These are phyloP conservation scores for Botryococcus braunii DNA, from an alignment of 163 green algal species.

Conservation along the genomic window DNA sequence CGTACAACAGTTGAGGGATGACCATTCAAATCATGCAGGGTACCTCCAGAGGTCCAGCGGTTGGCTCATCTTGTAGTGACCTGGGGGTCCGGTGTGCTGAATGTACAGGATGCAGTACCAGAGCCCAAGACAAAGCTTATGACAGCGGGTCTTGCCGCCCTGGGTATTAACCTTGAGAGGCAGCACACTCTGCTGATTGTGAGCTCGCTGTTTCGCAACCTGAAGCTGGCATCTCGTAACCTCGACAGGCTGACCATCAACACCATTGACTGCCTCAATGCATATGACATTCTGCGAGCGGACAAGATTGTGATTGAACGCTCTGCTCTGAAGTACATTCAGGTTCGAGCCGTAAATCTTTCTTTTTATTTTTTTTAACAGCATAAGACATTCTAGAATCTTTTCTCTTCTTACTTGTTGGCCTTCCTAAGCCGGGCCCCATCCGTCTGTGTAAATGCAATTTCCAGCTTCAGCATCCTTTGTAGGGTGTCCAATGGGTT, in stretches of 20 bases:
- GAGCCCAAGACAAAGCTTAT: constrained; percentile 77
- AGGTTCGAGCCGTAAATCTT: too few species aligned
- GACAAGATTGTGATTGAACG: constrained; percentile 88
- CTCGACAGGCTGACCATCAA: constrained; percentile 76
- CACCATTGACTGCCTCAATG: constrained; percentile 39
- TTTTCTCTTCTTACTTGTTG: too few species aligned
- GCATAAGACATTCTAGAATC: too few species aligned
- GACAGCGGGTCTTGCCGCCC: constrained; percentile 45
- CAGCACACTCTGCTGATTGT: constrained; percentile 78
- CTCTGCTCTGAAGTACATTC: constrained; percentile 65
- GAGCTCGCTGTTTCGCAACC: constrained; percentile 25
- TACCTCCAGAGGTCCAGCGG: background rate
- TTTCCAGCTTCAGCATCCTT: too few species aligned
- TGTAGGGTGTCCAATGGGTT: too few species aligned
- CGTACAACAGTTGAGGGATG: background rate
- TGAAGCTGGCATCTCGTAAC: constrained; percentile 73
- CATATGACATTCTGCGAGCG: constrained; percentile 87
- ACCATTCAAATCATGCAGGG: background rate
- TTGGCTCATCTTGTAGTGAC: background rate
- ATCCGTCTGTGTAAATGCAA: too few species aligned
- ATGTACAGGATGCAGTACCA: constrained; percentile 16
- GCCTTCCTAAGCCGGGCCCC: too few species aligned
- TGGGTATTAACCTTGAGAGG: constrained; percentile 33
- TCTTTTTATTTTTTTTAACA: too few species aligned
- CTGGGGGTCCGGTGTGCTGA: background rate